A percentile compares a stretch with the other conserved stretches of the same genome.
These are phyloP conservation scores for Fusarium nematophilum DNA, from an alignment of 2,329 filamentous ascomycete genomes.

Conservation along the genomic window DNA sequence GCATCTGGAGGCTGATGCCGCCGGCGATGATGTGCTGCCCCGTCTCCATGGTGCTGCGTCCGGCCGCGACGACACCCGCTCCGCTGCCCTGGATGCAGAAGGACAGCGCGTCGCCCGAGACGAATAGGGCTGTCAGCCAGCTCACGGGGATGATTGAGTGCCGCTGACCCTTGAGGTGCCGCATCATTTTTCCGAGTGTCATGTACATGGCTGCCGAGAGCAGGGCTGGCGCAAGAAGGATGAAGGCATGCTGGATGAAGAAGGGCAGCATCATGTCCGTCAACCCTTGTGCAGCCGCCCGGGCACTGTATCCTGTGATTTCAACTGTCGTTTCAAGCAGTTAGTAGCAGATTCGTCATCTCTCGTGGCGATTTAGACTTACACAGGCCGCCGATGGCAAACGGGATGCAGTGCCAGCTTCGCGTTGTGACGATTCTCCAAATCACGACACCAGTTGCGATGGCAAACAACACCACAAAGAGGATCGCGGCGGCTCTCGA, in stretches of 20 bases:
- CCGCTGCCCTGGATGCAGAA: constrained; percentile 63
- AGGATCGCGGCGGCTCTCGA: constrained; percentile 58
- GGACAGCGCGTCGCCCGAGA: constrained; percentile 63
- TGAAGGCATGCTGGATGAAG: constrained; percentile 55
- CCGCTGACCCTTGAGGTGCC: constrained; percentile 50
- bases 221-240: constrained; percentile 60
- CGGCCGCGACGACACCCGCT: constrained; percentile 48
- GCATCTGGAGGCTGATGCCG: constrained; percentile 67
- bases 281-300: constrained; percentile 43
- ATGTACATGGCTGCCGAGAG: constrained; percentile 65
- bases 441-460: constrained; percentile 56
- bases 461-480: constrained; percentile 57
- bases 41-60: constrained; percentile 40
- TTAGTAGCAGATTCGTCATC: background rate
- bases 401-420: constrained; percentile 63
- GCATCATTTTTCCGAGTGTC: constrained; percentile 58
- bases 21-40: constrained; percentile 66
- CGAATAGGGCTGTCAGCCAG: constrained; percentile 66
- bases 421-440: constrained; percentile 56
- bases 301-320: constrained; percentile 53
- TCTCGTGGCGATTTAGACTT: constrained; percentile 40
- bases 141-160: constrained; percentile 48
- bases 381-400: constrained; percentile 61
- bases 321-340: constrained; percentile 51
- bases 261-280: constrained; percentile 51